Evolutionary conservation across 768 basidiomycete species (phyloP), one percentile per base, ranked within the genome.

Genomic region (Boletus edulis): DNA sequence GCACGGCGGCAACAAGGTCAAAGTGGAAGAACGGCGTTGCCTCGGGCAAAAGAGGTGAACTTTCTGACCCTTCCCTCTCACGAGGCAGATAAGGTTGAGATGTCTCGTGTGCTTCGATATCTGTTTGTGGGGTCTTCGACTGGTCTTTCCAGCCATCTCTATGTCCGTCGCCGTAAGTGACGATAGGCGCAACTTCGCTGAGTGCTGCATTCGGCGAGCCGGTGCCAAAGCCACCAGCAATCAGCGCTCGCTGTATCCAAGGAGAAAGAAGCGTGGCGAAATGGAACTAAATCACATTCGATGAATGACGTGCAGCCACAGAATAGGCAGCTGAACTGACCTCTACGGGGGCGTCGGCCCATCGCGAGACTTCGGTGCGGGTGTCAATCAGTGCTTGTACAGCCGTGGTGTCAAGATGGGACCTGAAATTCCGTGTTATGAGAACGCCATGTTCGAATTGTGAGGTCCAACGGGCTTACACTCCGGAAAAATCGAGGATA

Each of bases 21-120:
- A 97, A 76, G 75, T 98, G 96, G 87, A 98, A 96, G 79, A 85
- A 91, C 10, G 90, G 90, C 8, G 89, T 92, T 38, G 81, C 78
- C 10, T 75, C 59, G 1, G 77, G 68, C 31, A 85, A 67, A 39
- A 87, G 63, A 15, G 79, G 72, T 17, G 35, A 62, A 22, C 11
- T 45, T 31, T 58, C 56, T 10, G 39, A 55, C 8, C n/a, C 24
- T 39, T 43, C 40, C 11, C 41, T 34, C 14, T 15, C 55, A 15
- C 12, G 49, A 27, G 35, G 3, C 8, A 52, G 55, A 44, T 40
- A 37, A 49, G 48, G 52, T 44, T 55, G 57, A 46, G 55, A 60
- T 13, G 51, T 56, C 31, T 72, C 74, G 11, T 59, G 71, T 14
- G 62, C 66, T 57, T 75, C 76, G 31, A 69, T 55, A 61, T 77